Percentiles rank a stretch among this genome's conserved stretches.
phyloP scores from a whole-genome alignment of 2,329 filamentous ascomycete species.

The Gaeumannomyces sp. region DNA sequence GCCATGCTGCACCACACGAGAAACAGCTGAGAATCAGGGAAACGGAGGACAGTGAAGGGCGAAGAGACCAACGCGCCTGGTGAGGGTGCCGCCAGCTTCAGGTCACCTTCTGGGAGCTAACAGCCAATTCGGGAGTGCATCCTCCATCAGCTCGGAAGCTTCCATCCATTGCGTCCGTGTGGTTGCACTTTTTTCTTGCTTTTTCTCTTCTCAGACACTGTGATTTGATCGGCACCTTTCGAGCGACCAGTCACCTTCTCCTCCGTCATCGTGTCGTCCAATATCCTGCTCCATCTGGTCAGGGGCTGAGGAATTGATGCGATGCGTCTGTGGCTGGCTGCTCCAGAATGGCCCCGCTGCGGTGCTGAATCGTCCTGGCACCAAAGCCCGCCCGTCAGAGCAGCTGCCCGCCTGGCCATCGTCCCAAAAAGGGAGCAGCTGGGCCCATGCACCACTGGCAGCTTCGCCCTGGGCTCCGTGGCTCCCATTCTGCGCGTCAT shows the following conservation, averaged over 20 bases:
- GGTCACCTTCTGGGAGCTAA: too few relatives aligned
- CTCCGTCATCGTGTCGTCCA: neutral
- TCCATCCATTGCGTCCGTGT: too few relatives aligned
- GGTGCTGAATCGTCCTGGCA: too few relatives aligned
- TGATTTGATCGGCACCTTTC: neutral
- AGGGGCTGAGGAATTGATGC: neutral
- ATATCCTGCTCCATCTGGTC: neutral
- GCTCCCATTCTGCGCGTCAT: neutral
- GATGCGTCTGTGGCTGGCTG: neutral
- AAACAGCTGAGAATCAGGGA: neutral
- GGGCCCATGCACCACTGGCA: neutral
- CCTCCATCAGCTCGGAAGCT: too few relatives aligned
- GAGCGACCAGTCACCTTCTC: neutral
- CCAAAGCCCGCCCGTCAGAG: neutral
- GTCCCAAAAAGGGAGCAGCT: neutral
- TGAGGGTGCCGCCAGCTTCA: too few relatives aligned
- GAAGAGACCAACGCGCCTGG: neutral
- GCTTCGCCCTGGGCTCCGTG: too few relatives aligned
- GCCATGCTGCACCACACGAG: neutral
- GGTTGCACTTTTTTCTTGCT: too few relatives aligned
- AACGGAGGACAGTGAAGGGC: neutral
- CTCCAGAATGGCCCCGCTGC: neutral
- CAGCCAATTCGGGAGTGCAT: too few relatives aligned
- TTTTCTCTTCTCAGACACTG: neutral
- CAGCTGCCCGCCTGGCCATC: neutral